Conservation (phyloP, 768 basidiomycete species). For the Hericium erinaceus region DNA sequence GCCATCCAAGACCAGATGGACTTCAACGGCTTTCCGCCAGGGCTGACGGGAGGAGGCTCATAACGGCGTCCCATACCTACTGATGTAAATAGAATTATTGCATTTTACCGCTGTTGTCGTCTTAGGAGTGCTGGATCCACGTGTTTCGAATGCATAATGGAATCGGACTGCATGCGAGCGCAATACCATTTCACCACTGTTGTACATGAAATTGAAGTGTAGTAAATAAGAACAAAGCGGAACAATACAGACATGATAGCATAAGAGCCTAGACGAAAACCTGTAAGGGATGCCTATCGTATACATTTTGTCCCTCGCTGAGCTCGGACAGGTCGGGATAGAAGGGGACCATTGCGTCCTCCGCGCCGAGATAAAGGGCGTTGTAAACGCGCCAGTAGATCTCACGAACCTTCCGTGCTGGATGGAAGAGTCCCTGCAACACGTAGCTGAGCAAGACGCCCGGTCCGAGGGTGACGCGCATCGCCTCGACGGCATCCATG, state of each 20-base stretch:
- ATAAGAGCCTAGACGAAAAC: constrained; percentile 53
- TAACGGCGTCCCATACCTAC: background rate
- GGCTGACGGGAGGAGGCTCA: constrained; percentile 42
- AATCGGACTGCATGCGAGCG: background rate
- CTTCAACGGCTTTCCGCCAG: constrained; percentile 82
- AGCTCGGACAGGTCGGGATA: constrained; percentile 88
- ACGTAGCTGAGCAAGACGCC: constrained; percentile 89
- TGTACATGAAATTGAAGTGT: background rate
- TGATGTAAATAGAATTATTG: background rate
- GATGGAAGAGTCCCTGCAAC: constrained; percentile 93
- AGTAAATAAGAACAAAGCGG: background rate
- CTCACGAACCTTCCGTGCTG: constrained; percentile 93
- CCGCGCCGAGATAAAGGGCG: constrained; percentile 82
- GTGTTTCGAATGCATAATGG: background rate
- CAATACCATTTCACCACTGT: background rate
- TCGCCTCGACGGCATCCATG: constrained; percentile 96
- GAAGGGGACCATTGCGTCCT: constrained; percentile 90
- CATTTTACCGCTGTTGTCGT: background rate
- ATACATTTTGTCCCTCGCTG: constrained; percentile 82
- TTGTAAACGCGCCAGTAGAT: constrained; percentile 98
- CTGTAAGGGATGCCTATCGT: constrained; percentile 77
- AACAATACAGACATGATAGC: background rate
- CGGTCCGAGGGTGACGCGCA: constrained; percentile 92
- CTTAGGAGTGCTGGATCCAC: background rate
- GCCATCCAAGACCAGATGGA: constrained; percentile 87